Evolutionary conservation across 2,329 filamentous ascomycete genomes (phyloP).

Genomic region (Colletotrichum horii): DNA sequence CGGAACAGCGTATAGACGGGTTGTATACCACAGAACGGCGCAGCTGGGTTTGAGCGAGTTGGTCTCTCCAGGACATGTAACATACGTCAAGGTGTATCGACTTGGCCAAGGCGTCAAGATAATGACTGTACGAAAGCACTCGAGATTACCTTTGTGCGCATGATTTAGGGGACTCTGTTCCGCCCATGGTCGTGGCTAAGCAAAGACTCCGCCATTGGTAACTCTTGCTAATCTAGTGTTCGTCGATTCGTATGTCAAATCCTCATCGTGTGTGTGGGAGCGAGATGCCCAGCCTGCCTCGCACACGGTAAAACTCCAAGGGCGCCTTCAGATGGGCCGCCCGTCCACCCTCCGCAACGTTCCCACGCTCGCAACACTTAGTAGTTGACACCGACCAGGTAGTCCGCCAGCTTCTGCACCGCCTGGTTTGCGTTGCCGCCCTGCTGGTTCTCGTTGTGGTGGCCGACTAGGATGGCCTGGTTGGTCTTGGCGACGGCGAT

Average conservation of each 20-base stretch:
- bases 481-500: conserved; percentile 84
- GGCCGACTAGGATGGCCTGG: conserved; percentile 86
- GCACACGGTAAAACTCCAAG: conserved; percentile 10
- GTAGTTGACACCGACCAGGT: conserved; percentile 81
- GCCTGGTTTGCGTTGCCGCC: conserved; percentile 79
- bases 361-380: conserved; percentile 46
- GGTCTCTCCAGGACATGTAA: conserved; percentile 4
- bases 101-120: background rate
- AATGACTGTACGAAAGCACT: conserved; percentile 13
- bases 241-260: conserved; percentile 22
- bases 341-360: background rate
- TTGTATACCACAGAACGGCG: conserved; percentile 24
- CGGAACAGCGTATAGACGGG: background rate
- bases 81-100: background rate
- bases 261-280: conserved; percentile 11
- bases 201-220: conserved; percentile 19
- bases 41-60: conserved; percentile 2
- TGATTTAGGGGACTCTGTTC: background rate
- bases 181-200: conserved; percentile 4
- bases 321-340: background rate
- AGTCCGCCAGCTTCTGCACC: conserved; percentile 85
- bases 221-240: conserved; percentile 23
- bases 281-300: conserved; percentile 21
- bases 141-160: background rate
- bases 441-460: conserved; percentile 78